phyloP scores from a whole-genome alignment of 1,284 basidiomycete species.

The Phlebopus sp. region DNA sequence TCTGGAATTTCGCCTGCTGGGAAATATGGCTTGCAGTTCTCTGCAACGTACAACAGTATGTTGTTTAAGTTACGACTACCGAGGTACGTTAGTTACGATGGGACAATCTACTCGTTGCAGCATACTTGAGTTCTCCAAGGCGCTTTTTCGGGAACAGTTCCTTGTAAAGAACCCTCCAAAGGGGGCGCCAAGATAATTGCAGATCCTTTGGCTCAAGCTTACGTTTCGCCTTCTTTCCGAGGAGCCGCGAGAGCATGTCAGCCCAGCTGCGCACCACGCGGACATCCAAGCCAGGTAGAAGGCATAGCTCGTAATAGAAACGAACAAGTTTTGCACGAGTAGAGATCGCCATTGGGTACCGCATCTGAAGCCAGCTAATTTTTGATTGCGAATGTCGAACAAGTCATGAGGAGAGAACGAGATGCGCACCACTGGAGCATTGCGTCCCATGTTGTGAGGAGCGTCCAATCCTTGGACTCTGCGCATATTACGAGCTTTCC shows the following conservation, averaged over 20 bases:
- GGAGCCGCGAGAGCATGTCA: constrained; percentile 50
- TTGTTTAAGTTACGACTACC: constrained; percentile 31
- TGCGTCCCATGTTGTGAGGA: constrained; percentile 67
- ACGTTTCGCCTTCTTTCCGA: constrained; percentile 40
- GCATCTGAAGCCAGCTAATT: constrained; percentile 76
- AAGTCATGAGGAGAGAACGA: constrained; percentile 14
- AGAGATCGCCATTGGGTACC: constrained; percentile 73
- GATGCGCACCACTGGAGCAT: constrained; percentile 65
- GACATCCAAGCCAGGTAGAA: constrained; percentile 66
- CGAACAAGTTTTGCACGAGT: constrained; percentile 77
- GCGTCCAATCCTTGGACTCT: constrained; percentile 73
- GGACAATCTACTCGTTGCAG: constrained; percentile 32
- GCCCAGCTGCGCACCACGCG: constrained; percentile 57
- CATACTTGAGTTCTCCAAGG: constrained; percentile 31
- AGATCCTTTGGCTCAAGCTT: constrained; percentile 56
- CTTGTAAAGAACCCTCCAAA: constrained; percentile 58
- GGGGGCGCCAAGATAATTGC: constrained; percentile 58
- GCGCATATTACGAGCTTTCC: constrained; percentile 72
- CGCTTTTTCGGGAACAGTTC: constrained; percentile 62
- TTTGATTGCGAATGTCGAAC: constrained; percentile 8
- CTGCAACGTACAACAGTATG: constrained; percentile 64
- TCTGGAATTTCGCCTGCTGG: constrained; percentile 85
- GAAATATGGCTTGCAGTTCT: constrained; percentile 84
- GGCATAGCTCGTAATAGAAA: constrained; percentile 87
- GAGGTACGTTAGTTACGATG: constrained; percentile 8